These are phyloP conservation scores for Fusarium decemcellulare DNA, from an alignment of 2,329 filamentous ascomycete species.

Conservation along the genomic window DNA sequence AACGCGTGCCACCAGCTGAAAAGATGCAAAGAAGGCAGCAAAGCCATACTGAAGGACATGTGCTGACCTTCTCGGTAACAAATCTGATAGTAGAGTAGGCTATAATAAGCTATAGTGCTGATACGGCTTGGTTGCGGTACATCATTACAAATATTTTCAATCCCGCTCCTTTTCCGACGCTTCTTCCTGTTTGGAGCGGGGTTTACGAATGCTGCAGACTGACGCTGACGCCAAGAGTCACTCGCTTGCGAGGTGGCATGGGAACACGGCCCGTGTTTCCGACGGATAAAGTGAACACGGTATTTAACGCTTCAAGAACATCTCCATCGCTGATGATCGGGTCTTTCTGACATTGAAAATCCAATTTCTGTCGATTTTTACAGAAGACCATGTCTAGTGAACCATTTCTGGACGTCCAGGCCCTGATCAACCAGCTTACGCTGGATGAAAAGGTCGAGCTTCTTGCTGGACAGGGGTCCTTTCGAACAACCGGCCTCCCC, in stretches of 20 bases:
- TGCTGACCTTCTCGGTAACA: too few species aligned
- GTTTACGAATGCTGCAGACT: background rate
- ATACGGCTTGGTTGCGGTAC: too few species aligned
- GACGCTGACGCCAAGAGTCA: conserved; percentile 5
- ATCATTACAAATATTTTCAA: too few species aligned
- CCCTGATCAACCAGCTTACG: conserved; percentile 30
- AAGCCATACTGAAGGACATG: too few species aligned
- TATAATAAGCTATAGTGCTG: too few species aligned
- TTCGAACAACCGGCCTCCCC: conserved; percentile 34
- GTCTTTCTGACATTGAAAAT: background rate
- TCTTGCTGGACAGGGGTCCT: conserved; percentile 40
- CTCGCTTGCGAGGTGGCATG: background rate
- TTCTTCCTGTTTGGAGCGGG: too few species aligned
- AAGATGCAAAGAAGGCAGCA: too few species aligned
- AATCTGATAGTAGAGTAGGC: too few species aligned
- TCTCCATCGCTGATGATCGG: background rate
- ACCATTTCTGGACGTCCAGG: conserved; percentile 25
- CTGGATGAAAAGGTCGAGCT: conserved; percentile 40
- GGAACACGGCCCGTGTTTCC: conserved; percentile 32
- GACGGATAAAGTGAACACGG: conserved; percentile 27
- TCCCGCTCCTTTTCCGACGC: too few species aligned
- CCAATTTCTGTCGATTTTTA: too few species aligned
- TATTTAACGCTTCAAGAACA: conserved; percentile 4
- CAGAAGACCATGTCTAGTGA: conserved; percentile 11
- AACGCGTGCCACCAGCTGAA: too few species aligned